Conservation (phyloP, 2,329 filamentous ascomycete species). For the Xylaria sp. region DNA sequence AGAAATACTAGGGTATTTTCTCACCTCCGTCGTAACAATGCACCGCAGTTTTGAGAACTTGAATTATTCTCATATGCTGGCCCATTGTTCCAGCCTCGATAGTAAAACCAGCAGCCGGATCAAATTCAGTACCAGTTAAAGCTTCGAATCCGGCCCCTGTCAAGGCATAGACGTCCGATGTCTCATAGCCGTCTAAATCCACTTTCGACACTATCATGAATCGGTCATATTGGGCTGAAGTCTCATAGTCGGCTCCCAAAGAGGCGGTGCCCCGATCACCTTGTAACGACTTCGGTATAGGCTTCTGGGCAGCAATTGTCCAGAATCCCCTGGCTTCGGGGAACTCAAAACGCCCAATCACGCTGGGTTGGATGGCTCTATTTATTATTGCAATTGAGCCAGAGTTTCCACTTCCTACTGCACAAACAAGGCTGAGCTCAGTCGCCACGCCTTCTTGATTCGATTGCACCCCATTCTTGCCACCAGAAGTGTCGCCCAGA, state of each 20-base stretch:
- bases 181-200: conserved; percentile 75
- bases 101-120: conserved; percentile 86
- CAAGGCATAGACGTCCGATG: conserved; percentile 80
- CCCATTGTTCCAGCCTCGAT: conserved; percentile 87
- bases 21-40: conserved; percentile 90
- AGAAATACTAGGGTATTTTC: conserved; percentile 48
- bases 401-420: conserved; percentile 72
- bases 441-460: conserved; percentile 61
- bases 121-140: conserved; percentile 87
- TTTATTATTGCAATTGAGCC: conserved; percentile 81
- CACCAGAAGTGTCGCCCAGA: conserved; percentile 67
- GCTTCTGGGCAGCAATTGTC: conserved; percentile 78
- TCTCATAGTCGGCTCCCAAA: conserved; percentile 65
- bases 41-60: conserved; percentile 87
- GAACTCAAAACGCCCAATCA: conserved; percentile 76
- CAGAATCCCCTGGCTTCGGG: conserved; percentile 81
- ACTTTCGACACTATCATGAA: conserved; percentile 86
- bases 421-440: conserved; percentile 69
- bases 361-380: conserved; percentile 78
- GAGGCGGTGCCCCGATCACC: conserved; percentile 62
- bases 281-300: conserved; percentile 69
- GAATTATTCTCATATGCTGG: conserved; percentile 83
- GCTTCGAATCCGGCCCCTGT: conserved; percentile 80
- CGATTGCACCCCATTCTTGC: conserved; percentile 59
- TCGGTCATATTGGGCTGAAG: conserved; percentile 74